A percentile compares a stretch with the other conserved stretches of the same genome.
phyloP scores from a whole-genome alignment of 345 rosid species.

The Geranium brycei region DNA sequence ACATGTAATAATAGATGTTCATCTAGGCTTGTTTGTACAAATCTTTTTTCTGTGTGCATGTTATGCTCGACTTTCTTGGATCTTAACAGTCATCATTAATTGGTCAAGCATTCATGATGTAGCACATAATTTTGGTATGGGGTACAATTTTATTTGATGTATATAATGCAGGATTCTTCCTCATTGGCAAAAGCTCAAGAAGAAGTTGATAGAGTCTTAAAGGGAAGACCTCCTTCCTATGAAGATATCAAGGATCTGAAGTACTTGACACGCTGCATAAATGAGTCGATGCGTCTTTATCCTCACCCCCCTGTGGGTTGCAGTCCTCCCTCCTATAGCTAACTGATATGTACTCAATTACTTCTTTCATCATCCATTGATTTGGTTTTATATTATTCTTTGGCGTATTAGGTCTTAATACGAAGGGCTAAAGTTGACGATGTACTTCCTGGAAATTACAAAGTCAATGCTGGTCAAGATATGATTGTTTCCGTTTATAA shows the following conservation, averaged over 20 bases:
- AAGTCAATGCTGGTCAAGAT: slow-evolving; percentile 84
- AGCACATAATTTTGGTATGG: too few species aligned
- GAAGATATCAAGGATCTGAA: slow-evolving; percentile 74
- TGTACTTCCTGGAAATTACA: slow-evolving; percentile 78
- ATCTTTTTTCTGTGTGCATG: too few species aligned
- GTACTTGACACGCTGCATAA: slow-evolving; percentile 71
- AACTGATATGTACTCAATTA: not conserved
- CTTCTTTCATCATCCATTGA: not conserved
- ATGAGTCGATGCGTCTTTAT: slow-evolving; percentile 80
- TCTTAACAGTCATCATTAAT: too few species aligned
- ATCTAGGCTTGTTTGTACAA: too few species aligned
- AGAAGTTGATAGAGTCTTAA: slow-evolving; percentile 72
- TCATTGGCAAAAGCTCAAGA: slow-evolving; percentile 66
- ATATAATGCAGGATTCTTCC: slow-evolving; percentile 30
- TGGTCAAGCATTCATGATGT: too few species aligned
- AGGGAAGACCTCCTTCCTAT: slow-evolving; percentile 56
- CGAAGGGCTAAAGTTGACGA: slow-evolving; percentile 81
- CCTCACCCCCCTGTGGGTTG: slow-evolving; percentile 95
- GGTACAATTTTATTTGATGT: too few species aligned
- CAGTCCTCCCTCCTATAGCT: slow-evolving; percentile 10
- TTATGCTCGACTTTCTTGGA: too few species aligned
- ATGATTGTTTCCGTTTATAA: slow-evolving; percentile 91
- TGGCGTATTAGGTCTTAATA: slow-evolving; percentile 46
- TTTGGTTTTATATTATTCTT: not conserved
- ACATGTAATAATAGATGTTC: too few species aligned